Base-by-base conservation (phyloP, 257 asterid genomes). In the Leonotis leonurus region DNA sequence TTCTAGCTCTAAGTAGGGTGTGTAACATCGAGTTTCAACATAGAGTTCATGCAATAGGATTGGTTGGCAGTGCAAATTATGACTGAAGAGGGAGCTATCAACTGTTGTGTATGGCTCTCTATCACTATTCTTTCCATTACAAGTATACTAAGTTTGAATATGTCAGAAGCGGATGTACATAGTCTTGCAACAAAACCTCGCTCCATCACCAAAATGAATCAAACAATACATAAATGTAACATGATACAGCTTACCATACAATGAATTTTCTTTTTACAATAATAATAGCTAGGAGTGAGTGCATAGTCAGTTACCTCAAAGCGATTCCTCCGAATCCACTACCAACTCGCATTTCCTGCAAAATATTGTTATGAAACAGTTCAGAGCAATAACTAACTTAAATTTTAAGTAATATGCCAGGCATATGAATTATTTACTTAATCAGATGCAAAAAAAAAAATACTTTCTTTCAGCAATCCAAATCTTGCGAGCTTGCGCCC, bases 401-500 rank as follows among this genome's bases (percentile, higher is more conserved):
- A 41, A n/a, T n/a, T n/a, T n/a, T 67, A 66, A 36, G 25, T 11
- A 14, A 60, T 49, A 41, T 40, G 57, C 46, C 25, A 37, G 40
- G 20, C n/a, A 22, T 35, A 26, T 8, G 24, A n/a, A 36, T 20
- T 16, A 13, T 37, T 37, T 55, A 3, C 51, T 25, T n/a, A 35
- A 37, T 48, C 16, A 0, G 55, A 43, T 22, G 54, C 41, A n/a
- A 49, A 27, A 4, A 54, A 49, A 6, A 1, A 16, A 33, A 75
- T 79, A 83, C 92, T 83, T 87, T 55, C 99, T 79, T 85, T 92
- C 78, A 92, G 74, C 53, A 86, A 76, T 69, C 95, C 94, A 70
- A 92, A 92, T 76, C 99, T 82, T 26, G 99, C 90, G 77, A 92
- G 99, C 75, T 92, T 92, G 71, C 99, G 93, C 16, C 97, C 99